These are phyloP conservation scores for Acacia concinna DNA, from an alignment of 331 rosid genomes.

Conservation along the genomic window DNA sequence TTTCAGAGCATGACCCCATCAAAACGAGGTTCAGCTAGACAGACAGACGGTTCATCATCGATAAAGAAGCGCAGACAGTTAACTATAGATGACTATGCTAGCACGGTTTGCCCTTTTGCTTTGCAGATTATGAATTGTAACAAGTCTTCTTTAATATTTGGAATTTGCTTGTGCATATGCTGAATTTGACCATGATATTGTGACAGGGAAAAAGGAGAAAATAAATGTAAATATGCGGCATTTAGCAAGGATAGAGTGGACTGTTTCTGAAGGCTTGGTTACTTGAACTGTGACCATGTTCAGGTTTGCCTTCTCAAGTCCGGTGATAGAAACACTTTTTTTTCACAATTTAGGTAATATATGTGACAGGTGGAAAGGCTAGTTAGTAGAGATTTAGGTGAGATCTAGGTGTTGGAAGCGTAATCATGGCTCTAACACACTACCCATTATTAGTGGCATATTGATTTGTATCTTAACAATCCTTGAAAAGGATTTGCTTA, in stretches of 20 bases:
- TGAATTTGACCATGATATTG: conserved; percentile 19
- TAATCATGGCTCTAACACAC: conserved; percentile 24
- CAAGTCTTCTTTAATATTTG: not conserved
- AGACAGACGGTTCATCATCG: conserved; percentile 61
- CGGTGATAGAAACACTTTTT: not conserved
- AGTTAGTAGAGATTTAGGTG: conserved; percentile 13
- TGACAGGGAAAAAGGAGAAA: conserved; percentile 80
- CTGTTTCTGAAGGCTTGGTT: conserved; percentile 9
- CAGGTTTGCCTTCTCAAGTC: conserved; percentile 1
- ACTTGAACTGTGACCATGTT: conserved; percentile 11
- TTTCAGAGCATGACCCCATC: conserved; percentile 86
- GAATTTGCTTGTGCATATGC: conserved; percentile 16
- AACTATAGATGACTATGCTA: conserved; percentile 70
- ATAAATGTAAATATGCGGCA: conserved; percentile 32
- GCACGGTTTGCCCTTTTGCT: conserved; percentile 52
- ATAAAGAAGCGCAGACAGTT: conserved; percentile 82
- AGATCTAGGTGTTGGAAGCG: not conserved
- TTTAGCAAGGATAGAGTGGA: not conserved
- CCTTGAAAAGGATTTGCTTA: not conserved
- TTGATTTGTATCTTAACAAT: conserved; percentile 16
- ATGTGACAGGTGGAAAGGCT: conserved; percentile 4
- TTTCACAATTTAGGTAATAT: not conserved
- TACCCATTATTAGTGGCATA: conserved; percentile 11
- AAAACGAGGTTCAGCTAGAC: conserved; percentile 75
- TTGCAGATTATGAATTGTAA: not conserved